A percentile compares a stretch with the other conserved stretches of the same genome.
Evolutionary conservation across 371 early-diverging fungal species (phyloP).

Genomic region (Coemansia sp.): DNA sequence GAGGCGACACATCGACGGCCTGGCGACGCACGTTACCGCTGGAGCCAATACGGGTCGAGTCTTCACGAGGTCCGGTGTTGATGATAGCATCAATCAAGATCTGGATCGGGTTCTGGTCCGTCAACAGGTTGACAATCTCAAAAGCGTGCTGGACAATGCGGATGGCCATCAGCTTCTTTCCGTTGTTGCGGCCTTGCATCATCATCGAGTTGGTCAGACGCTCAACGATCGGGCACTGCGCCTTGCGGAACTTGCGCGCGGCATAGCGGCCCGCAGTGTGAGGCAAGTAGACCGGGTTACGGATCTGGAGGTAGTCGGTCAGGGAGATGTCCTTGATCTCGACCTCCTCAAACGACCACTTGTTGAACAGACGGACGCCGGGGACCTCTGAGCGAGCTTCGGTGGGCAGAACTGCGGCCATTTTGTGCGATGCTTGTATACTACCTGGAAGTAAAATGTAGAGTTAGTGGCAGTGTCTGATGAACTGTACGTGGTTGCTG

Average conservation of each 20-base stretch:
- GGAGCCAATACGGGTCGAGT: constrained; percentile 99
- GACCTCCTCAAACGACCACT: constrained; percentile 94
- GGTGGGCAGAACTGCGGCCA: constrained; percentile 45
- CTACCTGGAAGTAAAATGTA: too few species aligned
- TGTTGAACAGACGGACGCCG: constrained; percentile 75
- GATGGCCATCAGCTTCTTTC: constrained; percentile 99
- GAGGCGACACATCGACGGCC: constrained; percentile 99
- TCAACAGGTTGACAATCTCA: constrained; percentile 98
- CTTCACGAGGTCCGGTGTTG: constrained; percentile 99
- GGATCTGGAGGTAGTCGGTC: constrained; percentile 93
- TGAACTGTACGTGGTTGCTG: too few species aligned
- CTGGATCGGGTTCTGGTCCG: constrained; percentile 99
- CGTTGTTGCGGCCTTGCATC: constrained; percentile 99
- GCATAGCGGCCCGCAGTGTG: constrained; percentile 99
- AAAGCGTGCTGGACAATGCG: constrained; percentile 99
- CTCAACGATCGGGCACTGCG: constrained; percentile 99
- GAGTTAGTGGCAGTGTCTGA: too few species aligned
- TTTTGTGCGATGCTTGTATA: too few species aligned
- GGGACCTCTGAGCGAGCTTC: constrained; percentile 53
- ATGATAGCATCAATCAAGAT: constrained; percentile 98
- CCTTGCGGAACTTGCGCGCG: constrained; percentile 97
- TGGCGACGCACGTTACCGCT: constrained; percentile 99
- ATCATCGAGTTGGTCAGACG: constrained; percentile 99
- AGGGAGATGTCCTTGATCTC: constrained; percentile 95
- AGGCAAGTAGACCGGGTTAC: constrained; percentile 93